Percentiles rank a stretch among this genome's conserved stretches.
Conservation (phyloP, 2,329 filamentous ascomycete species). For the Berkeleyomyces basicola region DNA sequence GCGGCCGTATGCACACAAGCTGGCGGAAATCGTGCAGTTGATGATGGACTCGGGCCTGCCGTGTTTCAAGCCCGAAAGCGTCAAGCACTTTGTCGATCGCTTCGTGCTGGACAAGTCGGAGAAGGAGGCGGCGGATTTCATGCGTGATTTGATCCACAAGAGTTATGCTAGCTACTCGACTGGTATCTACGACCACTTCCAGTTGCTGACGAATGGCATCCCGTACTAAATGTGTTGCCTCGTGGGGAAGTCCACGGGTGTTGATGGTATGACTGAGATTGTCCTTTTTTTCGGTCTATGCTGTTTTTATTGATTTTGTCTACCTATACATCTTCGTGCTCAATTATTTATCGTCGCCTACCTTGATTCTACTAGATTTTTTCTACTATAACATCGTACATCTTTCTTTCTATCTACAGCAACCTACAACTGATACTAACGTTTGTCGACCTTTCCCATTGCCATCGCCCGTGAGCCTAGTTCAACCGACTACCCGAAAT, state of each 20-base stretch:
- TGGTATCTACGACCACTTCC: slow-evolving; percentile 93
- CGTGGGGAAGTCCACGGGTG: too few relatives aligned
- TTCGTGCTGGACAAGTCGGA: slow-evolving; percentile 89
- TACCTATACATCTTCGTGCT: slow-evolving; percentile 1
- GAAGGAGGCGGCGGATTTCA: slow-evolving; percentile 85
- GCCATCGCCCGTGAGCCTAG: not conserved
- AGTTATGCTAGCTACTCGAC: slow-evolving; percentile 85
- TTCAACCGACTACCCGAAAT: slow-evolving; percentile 22
- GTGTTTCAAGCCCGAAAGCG: slow-evolving; percentile 93
- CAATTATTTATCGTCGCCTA: not conserved
- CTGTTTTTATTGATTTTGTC: not conserved
- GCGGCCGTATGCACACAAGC: slow-evolving; percentile 71
- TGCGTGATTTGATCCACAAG: slow-evolving; percentile 75
- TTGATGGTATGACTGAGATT: too few relatives aligned
- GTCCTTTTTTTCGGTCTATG: too few relatives aligned
- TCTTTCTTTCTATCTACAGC: not conserved
- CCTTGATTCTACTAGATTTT: not conserved
- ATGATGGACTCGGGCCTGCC: slow-evolving; percentile 95
- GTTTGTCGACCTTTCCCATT: not conserved
- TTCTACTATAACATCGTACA: not conserved
- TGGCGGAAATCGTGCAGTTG: slow-evolving; percentile 74
- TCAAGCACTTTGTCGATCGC: slow-evolving; percentile 78
- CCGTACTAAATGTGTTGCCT: slow-evolving; percentile 46
- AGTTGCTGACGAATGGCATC: slow-evolving; percentile 91
- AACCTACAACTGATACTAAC: not conserved